Percentiles rank a stretch among this genome's conserved stretches.
Conservation (phyloP, 345 rosid species). For the Citrus inodora region DNA sequence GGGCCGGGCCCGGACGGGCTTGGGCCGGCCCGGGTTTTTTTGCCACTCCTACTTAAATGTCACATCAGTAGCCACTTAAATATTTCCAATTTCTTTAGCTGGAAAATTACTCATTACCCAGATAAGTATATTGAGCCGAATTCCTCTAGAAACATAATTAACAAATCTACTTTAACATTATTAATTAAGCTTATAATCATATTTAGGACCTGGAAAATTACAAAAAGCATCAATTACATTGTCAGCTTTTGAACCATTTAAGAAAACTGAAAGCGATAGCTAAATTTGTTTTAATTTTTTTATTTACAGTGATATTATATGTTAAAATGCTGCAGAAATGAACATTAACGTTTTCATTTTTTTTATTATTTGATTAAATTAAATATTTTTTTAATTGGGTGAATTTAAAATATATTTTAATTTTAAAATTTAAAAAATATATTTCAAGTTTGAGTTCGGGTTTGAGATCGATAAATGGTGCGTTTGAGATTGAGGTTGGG, state of each 20-base stretch:
- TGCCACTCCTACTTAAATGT: no score
- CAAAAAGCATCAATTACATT: not conserved
- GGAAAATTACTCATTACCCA: not conserved
- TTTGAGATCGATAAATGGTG: no score
- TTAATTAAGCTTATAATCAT: no score
- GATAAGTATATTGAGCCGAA: not conserved
- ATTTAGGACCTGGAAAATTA: not conserved
- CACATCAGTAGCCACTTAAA: not conserved
- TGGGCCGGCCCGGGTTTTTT: no score
- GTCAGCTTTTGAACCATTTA: not conserved
- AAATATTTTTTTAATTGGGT: no score
- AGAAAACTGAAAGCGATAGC: conserved; percentile 12
- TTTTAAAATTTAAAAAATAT: no score
- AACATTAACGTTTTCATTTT: no score
- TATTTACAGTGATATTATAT: not conserved
- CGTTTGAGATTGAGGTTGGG: fast-evolving
- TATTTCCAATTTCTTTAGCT: not conserved
- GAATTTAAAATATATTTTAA: no score
- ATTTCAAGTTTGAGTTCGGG: no score
- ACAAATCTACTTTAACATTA: not conserved
- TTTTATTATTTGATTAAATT: no score
- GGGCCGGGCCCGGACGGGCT: no score
- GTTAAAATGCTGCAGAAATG: no score
- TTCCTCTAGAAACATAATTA: not conserved
- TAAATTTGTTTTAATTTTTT: conserved; percentile 5